Evolutionary conservation across 2,329 filamentous ascomycete genomes (phyloP).

Genomic region (Epichloe festucae): DNA sequence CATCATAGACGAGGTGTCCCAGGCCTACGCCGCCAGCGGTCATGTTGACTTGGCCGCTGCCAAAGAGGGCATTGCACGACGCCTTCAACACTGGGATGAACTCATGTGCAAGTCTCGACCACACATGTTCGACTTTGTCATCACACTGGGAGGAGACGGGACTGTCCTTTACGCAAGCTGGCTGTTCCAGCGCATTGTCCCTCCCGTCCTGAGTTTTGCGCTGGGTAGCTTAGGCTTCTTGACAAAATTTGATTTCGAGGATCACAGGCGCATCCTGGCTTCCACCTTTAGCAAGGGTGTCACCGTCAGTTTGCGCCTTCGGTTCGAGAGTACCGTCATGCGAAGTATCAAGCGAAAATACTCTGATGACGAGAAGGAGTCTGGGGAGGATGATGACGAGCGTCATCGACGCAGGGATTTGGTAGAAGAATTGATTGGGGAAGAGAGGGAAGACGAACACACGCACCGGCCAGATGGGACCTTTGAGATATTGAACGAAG

Average conservation of each 20-base stretch:
- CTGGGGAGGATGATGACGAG: conserved; percentile 25
- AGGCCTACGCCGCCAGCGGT: conserved; percentile 26
- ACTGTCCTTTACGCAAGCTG: conserved; percentile 93
- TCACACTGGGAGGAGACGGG: conserved; percentile 89
- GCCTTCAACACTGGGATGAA: conserved; percentile 74
- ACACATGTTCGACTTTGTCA: conserved; percentile 84
- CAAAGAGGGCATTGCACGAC: conserved; percentile 25
- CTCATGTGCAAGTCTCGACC: conserved; percentile 65
- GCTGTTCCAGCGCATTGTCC: conserved; percentile 92
- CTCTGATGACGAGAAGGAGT: conserved; percentile 10
- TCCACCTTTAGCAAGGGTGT: conserved; percentile 71
- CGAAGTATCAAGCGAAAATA: conserved; percentile 45
- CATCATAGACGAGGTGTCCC: conserved; percentile 48
- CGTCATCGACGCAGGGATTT: conserved; percentile 45
- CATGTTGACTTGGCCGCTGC: conserved; percentile 21
- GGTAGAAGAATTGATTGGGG: conserved; percentile 80
- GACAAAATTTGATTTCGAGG: conserved; percentile 87
- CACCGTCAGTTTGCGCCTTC: conserved; percentile 71
- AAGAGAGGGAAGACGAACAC: conserved; percentile 68
- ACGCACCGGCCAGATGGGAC: conserved; percentile 78
- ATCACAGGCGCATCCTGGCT: conserved; percentile 55
- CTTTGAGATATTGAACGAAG: conserved; percentile 86
- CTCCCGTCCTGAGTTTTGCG: conserved; percentile 82
- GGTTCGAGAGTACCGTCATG: conserved; percentile 94
- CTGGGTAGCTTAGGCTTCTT: conserved; percentile 87